These are phyloP conservation scores for Clonostachys byssicola DNA, from an alignment of 2,329 filamentous ascomycete species.

Conservation along the genomic window DNA sequence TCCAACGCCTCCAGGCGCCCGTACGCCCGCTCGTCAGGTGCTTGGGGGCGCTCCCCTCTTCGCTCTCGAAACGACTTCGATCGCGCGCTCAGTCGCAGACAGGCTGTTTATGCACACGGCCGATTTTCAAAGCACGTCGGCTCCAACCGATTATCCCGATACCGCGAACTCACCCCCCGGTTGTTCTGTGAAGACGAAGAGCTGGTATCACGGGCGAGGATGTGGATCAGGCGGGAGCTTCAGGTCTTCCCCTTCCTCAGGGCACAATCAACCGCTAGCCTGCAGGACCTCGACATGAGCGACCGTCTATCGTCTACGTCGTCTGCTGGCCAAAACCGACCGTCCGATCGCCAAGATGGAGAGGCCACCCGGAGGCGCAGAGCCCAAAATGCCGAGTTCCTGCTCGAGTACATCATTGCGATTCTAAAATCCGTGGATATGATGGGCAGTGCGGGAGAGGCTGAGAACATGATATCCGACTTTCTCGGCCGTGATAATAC, in stretches of 20 bases:
- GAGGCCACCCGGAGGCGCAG: conserved; percentile 16
- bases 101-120: conserved; percentile 66
- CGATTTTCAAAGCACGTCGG: conserved; percentile 81
- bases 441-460: conserved; percentile 72
- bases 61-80: conserved; percentile 1
- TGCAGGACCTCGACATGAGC: conserved; percentile 7
- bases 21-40: neutral
- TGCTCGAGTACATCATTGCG: conserved; percentile 81
- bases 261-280: neutral
- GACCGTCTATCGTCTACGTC: no score
- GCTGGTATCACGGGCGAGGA: conserved; percentile 71
- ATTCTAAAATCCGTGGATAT: conserved; percentile 81
- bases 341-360: neutral
- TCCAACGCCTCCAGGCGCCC: neutral
- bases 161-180: conserved; percentile 67
- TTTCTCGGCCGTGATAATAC: conserved; percentile 74
- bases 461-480: conserved; percentile 73
- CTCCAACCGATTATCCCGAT: conserved; percentile 72
- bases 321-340: neutral
- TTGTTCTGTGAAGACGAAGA: conserved; percentile 60
- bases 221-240: conserved; percentile 80
- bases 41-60: neutral
- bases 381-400: conserved; percentile 72
- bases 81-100: conserved; percentile 42
- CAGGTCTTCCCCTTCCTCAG: conserved; percentile 73